Percentiles rank a stretch among this genome's conserved stretches.
Evolutionary conservation across 2,329 filamentous ascomycete species (phyloP).

Genomic region (Davidsoniella neocaledoniae): DNA sequence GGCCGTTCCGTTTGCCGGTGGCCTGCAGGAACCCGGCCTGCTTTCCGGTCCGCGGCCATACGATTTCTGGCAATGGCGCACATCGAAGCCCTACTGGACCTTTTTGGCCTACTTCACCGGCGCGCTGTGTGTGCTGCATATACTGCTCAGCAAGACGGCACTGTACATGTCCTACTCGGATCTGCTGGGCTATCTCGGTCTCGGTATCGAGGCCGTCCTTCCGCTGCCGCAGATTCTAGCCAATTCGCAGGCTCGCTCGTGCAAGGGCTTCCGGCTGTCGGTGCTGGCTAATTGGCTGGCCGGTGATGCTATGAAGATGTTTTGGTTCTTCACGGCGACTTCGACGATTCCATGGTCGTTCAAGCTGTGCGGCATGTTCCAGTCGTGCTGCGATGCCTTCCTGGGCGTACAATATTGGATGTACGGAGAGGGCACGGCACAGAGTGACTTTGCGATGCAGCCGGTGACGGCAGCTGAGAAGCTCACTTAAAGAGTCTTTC

Average conservation of each 20-base stretch:
- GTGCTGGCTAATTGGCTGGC: slow-evolving; percentile 64
- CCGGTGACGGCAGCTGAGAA: slow-evolving; percentile 10
- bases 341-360: slow-evolving; percentile 60
- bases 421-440: slow-evolving; percentile 32
- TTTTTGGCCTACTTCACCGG: slow-evolving; percentile 54
- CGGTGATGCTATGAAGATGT: slow-evolving; percentile 75
- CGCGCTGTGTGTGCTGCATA: slow-evolving; percentile 42
- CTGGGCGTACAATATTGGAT: slow-evolving; percentile 59
- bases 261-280: slow-evolving; percentile 60
- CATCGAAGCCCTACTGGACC: slow-evolving; percentile 62
- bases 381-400: slow-evolving; percentile 58
- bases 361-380: slow-evolving; percentile 68
- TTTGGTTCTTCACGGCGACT: slow-evolving; percentile 61
- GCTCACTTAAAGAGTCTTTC: slow-evolving; percentile 3
- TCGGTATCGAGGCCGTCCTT: slow-evolving; percentile 65
- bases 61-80: slow-evolving; percentile 71
- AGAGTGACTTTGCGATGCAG: slow-evolving; percentile 11
- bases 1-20: slow-evolving; percentile 40
- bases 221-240: slow-evolving; percentile 63
- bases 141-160: slow-evolving; percentile 43
- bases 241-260: slow-evolving; percentile 51
- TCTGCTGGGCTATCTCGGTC: slow-evolving; percentile 55
- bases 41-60: slow-evolving; percentile 41
- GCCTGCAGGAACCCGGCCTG: slow-evolving; percentile 16
- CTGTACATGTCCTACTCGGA: slow-evolving; percentile 50